Base-by-base conservation (phyloP, 2,329 filamentous ascomycete genomes). In the Elsinoe fawcettii region DNA sequence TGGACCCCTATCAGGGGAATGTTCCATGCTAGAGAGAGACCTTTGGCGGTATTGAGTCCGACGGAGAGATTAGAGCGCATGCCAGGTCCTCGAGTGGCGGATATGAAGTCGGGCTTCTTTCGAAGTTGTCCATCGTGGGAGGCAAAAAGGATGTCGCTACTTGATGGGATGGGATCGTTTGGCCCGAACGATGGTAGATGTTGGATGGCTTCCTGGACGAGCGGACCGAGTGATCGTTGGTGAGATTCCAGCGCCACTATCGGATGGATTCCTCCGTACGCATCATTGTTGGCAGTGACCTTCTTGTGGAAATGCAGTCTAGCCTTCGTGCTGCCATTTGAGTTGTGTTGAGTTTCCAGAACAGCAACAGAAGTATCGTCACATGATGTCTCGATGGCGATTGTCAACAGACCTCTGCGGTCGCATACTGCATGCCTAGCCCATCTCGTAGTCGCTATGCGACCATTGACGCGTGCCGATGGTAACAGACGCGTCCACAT, bases 311-410 rank as follows among this genome's bases (percentile, higher is more conserved):
- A 95, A 64, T 87, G 83, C 11, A 69, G 49, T 7, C 46, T 60
- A 18, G 60, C 60, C 5, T 30, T 56, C 2, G 56, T 51, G 14
- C 7, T 22, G 9, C 49, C 39, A 39, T 7, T 34, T n/a, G 36
- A 12, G 8, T 34, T 27, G 12, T 58, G 32, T 44, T 58, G 56
- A 23, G 55, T 85, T 56, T 88, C 82, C 37, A 96, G 77, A 49
- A 97, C 73, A 27, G 92, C 87, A 18, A 96, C 90, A 58, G 87
- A 91, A 1, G 91, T 96, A 74, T 97, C 92, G 73, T 97, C 92
- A 77, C 92, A 93, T 2, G 87, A 90, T 8, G 86, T 87, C 70
- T 93, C 88, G 67, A 93, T 90, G 55, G 87, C 87, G 51, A 92
- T 79, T 4, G 76, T 77, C 59, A 71, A 66, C 49, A 75, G 62